Evolutionary conservation across 116 monocot genomes (phyloP), one percentile per base, ranked within the genome.

Genomic region (Papilionanthe hybrid): DNA sequence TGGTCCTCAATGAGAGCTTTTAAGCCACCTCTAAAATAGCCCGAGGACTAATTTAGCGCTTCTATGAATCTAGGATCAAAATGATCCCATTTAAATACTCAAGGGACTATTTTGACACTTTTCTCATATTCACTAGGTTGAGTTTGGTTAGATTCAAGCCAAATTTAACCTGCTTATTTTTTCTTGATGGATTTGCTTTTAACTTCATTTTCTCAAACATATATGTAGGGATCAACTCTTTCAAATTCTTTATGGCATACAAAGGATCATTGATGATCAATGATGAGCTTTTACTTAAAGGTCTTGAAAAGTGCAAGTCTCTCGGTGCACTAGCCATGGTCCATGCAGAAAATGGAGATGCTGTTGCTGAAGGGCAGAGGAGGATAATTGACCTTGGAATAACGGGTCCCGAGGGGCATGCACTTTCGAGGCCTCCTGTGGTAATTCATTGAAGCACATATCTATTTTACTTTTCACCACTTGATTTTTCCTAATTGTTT

Each of bases 271-370:
- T 98, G 44, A 98, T 98, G 98, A 84, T 98, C 55, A 88, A 83
- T 41, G 98, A 98, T 82, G 98, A 98, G 77, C 87, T 91, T 74
- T 85, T 98, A 50, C 81, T 98, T 58, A 84, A 93, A 86, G 98
- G 87, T 27, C 82, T 98, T 78, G 77, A 84, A 53, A 98, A 89
- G 71, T 98, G 98, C 87, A 98, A 98, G 78, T 91, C 92, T 72
- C 91, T 98, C 71, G 98, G 98, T 82, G 98, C 98, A 18, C 79
- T 98, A 71, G 87, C 94, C 66, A 98, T 98, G 98, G 93, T 94
- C 79, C 98, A 98, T 87, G 98, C 98, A 72, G 98, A 98, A 82
- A 98, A 98, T 89, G 98, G 98, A 78, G 98, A 98, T 86, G 98
- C 79, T 86, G 98, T 98, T 86, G 91, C 87, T 78, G 89, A 92